phyloP scores from a whole-genome alignment of 2,329 filamentous ascomycete genomes.

The Penicillium sp. region DNA sequence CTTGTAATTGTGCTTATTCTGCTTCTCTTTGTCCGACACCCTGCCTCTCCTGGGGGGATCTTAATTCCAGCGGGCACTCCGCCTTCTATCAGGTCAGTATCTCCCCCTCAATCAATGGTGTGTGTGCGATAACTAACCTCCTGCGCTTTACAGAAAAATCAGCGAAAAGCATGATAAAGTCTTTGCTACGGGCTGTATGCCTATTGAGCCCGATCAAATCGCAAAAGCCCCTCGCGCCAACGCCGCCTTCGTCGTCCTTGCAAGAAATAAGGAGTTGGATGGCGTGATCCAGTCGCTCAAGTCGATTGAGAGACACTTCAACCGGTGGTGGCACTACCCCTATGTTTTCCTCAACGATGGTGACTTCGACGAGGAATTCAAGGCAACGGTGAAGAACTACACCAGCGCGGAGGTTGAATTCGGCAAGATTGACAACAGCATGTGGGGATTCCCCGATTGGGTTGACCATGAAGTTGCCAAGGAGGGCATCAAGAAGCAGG shows the following conservation, averaged over 20 bases:
- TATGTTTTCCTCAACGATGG: slow-evolving; percentile 98
- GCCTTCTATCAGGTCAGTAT: slow-evolving; percentile 79
- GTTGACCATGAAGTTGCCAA: slow-evolving; percentile 89
- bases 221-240: slow-evolving; percentile 68
- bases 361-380: slow-evolving; percentile 94
- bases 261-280: slow-evolving; percentile 92
- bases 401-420: slow-evolving; percentile 88
- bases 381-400: slow-evolving; percentile 81
- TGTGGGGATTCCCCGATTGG: slow-evolving; percentile 98
- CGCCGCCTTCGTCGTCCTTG: slow-evolving; percentile 91
- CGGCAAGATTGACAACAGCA: slow-evolving; percentile 82
- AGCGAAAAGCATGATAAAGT: slow-evolving; percentile 97
- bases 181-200: slow-evolving; percentile 82
- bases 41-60: slow-evolving; percentile 75
- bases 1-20: slow-evolving; percentile 90
- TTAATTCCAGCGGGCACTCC: slow-evolving; percentile 85
- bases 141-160: slow-evolving; percentile 67
- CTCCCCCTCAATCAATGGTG: background rate
- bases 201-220: slow-evolving; percentile 66
- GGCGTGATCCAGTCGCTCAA: slow-evolving; percentile 96
- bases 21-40: slow-evolving; percentile 83
- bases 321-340: slow-evolving; percentile 97
- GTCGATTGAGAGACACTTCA: slow-evolving; percentile 98
- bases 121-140: slow-evolving; percentile 16
- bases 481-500: slow-evolving; percentile 94